Conservation (phyloP, 148 eudicot species). For the Hydrangea macrophylla region DNA sequence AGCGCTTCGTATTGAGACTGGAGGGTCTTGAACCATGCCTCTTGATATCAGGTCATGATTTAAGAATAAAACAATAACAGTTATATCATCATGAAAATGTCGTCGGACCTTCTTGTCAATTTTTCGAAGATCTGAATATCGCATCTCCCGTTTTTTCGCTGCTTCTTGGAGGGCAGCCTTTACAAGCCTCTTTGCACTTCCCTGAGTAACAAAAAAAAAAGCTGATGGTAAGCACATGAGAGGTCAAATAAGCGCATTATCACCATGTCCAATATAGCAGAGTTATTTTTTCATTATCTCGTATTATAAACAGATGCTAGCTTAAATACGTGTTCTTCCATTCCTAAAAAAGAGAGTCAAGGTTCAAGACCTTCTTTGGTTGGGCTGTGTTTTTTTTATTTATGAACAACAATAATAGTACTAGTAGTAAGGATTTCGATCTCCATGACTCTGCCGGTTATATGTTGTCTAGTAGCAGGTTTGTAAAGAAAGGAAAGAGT, state of each 20-base stretch:
- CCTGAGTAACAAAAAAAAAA: slow-evolving; percentile 36
- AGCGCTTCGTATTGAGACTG: slow-evolving; percentile 54
- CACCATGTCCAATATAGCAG: not conserved
- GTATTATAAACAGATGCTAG: too few relatives aligned
- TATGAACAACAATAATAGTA: too few relatives aligned
- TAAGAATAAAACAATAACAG: slow-evolving; percentile 64
- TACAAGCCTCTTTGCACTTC: slow-evolving; percentile 65
- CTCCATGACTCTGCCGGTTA: too few relatives aligned
- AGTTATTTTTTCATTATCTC: too few relatives aligned
- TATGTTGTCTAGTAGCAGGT: too few relatives aligned
- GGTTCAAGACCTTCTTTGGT: too few relatives aligned
- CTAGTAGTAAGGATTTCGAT: too few relatives aligned
- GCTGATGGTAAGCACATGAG: not conserved
- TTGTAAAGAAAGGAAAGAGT: too few relatives aligned
- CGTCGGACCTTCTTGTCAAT: slow-evolving; percentile 73
- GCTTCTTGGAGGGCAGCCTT: slow-evolving; percentile 84
- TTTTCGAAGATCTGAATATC: slow-evolving; percentile 67
- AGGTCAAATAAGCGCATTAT: not conserved
- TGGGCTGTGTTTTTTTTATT: too few relatives aligned
- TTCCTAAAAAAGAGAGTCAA: too few relatives aligned
- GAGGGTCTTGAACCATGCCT: slow-evolving; percentile 46
- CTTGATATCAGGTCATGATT: slow-evolving; percentile 63
- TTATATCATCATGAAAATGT: slow-evolving; percentile 78
- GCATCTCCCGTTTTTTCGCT: slow-evolving; percentile 74
- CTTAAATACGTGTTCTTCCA: too few relatives aligned